Percentiles rank a stretch among this genome's conserved stretches.
Evolutionary conservation across 768 basidiomycete species (phyloP).

Genomic region (Leucocoprinus leucothites): DNA sequence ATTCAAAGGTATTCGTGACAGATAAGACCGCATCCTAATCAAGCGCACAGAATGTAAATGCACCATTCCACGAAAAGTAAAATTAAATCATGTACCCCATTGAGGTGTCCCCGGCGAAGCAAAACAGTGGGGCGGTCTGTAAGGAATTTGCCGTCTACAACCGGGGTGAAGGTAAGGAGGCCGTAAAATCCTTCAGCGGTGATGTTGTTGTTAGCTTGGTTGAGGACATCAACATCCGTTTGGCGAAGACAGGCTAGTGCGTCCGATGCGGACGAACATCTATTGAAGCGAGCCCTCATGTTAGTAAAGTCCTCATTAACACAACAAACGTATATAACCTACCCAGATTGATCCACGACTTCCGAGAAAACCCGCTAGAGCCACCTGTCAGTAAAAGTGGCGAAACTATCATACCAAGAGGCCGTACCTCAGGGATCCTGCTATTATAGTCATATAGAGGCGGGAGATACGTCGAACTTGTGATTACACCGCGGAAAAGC

Average conservation of each 20-base stretch:
- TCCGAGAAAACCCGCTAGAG: conserved; percentile 7
- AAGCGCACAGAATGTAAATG: no score
- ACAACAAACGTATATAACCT: no score
- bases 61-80: neutral
- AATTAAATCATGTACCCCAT: conserved; percentile 31
- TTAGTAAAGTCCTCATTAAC: no score
- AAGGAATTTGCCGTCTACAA: conserved; percentile 49
- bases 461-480: conserved; percentile 41
- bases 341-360: conserved; percentile 34
- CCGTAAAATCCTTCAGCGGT: no score
- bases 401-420: no score
- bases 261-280: conserved; percentile 31
- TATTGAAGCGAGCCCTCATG: conserved; percentile 12
- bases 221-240: conserved; percentile 31
- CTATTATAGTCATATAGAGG: conserved; percentile 44
- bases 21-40: conserved; percentile 19
- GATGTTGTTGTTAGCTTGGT: conserved; percentile 18
- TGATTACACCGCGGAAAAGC: conserved; percentile 21
- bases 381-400: neutral
- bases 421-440: conserved; percentile 32
- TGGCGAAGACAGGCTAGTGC: conserved; percentile 39
- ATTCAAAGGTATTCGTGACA: conserved; percentile 36
- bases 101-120: conserved; percentile 33
- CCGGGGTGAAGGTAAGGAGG: conserved; percentile 36
- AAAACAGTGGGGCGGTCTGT: conserved; percentile 37